Evolutionary conservation across 495 filamentous ascomycete species (phyloP).

Genomic region (Lophium mytilinum): DNA sequence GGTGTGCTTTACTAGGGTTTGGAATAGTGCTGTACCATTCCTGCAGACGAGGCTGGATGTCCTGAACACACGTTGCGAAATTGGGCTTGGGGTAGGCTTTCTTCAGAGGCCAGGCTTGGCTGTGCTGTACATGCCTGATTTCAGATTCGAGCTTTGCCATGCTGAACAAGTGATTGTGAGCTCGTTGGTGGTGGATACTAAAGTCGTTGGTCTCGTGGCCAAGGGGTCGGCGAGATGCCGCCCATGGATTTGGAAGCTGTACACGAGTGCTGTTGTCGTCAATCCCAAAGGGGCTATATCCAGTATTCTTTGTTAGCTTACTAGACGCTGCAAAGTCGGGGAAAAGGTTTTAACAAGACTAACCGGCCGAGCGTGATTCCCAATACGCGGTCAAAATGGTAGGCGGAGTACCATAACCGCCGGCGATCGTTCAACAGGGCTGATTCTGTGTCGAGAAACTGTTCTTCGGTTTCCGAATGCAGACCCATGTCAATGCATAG

Average conservation of each 20-base stretch:
- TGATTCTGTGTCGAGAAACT: neutral
- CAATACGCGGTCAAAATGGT: constrained; percentile 26
- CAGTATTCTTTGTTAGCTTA: too few relatives aligned
- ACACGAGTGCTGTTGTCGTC: constrained; percentile 19
- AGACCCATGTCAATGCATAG: constrained; percentile 26
- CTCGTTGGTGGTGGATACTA: constrained; percentile 21
- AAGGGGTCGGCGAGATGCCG: neutral
- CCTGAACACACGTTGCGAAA: constrained; percentile 22
- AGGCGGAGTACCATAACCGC: constrained; percentile 23
- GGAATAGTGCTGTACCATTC: constrained; percentile 24
- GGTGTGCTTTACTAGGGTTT: constrained; percentile 18
- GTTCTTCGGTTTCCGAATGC: constrained; percentile 24
- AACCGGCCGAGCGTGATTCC: constrained; percentile 23
- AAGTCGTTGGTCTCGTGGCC: constrained; percentile 6
- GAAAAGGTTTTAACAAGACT: too few relatives aligned
- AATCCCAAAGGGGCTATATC: constrained; percentile 27
- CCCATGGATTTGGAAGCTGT: constrained; percentile 21
- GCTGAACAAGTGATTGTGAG: constrained; percentile 21
- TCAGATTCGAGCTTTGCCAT: constrained; percentile 24
- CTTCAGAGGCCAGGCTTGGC: constrained; percentile 16
- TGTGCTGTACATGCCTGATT: constrained; percentile 25
- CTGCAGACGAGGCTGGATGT: constrained; percentile 23
- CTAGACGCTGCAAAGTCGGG: too few relatives aligned
- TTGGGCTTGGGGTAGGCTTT: constrained; percentile 23
- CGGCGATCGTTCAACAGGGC: constrained; percentile 20